These are phyloP conservation scores for Coelastrella sp. DNA, from an alignment of 139 green algal genomes.

Conservation along the genomic window DNA sequence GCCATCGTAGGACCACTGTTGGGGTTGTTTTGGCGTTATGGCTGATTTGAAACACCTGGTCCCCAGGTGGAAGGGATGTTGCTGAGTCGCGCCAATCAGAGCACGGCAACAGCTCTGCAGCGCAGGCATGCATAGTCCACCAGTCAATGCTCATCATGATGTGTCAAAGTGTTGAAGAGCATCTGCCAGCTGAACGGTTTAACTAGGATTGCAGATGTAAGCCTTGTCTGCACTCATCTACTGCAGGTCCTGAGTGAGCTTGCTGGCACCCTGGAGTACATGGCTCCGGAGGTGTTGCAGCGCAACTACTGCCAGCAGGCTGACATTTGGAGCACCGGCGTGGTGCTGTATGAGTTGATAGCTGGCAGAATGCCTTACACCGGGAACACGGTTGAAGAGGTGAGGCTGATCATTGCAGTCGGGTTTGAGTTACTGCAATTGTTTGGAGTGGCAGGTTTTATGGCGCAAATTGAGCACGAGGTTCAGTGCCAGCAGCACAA, in stretches of 20 bases:
- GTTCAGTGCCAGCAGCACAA: no score
- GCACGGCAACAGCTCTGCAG: no score
- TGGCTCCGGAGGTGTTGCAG: conserved; percentile 43
- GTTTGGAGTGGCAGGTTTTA: background rate
- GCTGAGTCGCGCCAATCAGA: no score
- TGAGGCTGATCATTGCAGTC: background rate
- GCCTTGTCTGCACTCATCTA: background rate
- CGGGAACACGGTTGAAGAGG: conserved; percentile 9
- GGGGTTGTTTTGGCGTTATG: background rate
- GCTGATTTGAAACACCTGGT: no score
- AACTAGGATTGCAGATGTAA: background rate
- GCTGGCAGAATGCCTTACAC: conserved; percentile 1
- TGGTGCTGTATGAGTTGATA: conserved; percentile 24
- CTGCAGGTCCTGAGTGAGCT: conserved; percentile 18
- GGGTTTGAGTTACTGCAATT: background rate
- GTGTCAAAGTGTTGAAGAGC: no score
- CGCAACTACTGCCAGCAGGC: conserved; percentile 19
- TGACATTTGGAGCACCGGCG: conserved; percentile 36
- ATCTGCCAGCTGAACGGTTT: background rate
- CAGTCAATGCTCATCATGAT: no score
- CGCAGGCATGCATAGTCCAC: no score
- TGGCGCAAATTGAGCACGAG: background rate
- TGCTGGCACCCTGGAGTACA: conserved; percentile 36
- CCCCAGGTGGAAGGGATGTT: no score
- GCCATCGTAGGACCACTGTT: background rate